Base-by-base conservation (phyloP, 495 filamentous ascomycete species). In the Hyaloscypha hepaticicola region DNA sequence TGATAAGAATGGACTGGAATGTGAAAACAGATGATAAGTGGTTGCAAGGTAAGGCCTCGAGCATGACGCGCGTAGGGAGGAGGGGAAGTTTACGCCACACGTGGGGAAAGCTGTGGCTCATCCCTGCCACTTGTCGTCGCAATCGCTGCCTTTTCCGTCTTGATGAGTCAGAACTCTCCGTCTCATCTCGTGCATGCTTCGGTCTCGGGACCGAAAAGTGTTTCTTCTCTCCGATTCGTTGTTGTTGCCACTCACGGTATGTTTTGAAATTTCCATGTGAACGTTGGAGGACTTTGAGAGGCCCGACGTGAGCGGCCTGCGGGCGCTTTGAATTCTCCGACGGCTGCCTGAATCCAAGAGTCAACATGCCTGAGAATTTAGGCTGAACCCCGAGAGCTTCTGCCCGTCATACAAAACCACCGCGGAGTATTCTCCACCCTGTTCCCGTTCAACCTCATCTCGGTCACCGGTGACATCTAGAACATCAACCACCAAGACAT, bases 1-100 rank as follows among this genome's bases (percentile, higher is more conserved):
- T 50, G 55, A 61, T 57, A 56, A 50, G 67, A 70, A 70, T 9
- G 48, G 4, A 58, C 31, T 64, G 24, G 67, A 70, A 70, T 26
- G 29, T 33, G 55, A 21, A 24, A 53, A 21, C 41, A 55, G 27
- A 34, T 59, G 48, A 22, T 63, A 14, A 66, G 52, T 63, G 67
- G 53, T 61, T 21, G 50, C 31, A 34, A 25, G 6, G 6, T 14
- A 5, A 58, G 55, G 63, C 56, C 24, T 41, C 60, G 33, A 55
- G 38, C 31, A 49, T 33, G 61, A 55, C 66, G 51, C 66, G 66
- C 56, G 66, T 68, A 5, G 12, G 21, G 6, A 14, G 60, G 31
- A 51, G 26, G 25, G 16, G 27, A 6, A 45, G 24, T 49, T 27
- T 19, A 29, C 52, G 31, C 50, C 64, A 51, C 58, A 49, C 5